Conservation (phyloP, 768 basidiomycete genomes). For the Hirschioporus abietinus region DNA sequence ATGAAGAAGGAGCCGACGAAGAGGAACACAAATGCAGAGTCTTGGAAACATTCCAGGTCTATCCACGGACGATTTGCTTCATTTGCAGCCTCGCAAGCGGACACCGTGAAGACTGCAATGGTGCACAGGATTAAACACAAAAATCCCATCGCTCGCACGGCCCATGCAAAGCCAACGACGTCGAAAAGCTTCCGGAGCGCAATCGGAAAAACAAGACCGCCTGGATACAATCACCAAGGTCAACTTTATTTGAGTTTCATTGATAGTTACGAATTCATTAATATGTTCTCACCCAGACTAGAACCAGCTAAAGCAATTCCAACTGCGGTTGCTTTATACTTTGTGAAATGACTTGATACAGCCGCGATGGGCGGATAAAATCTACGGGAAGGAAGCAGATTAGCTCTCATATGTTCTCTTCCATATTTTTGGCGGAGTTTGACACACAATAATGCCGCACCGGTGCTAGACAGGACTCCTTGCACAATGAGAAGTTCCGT, state of each 20-base stretch:
- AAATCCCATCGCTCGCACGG: slow-evolving; percentile 52
- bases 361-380: slow-evolving; percentile 68
- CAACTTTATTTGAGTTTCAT: not conserved
- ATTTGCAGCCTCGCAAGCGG: slow-evolving; percentile 22
- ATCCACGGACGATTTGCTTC: slow-evolving; percentile 14
- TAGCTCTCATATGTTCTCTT: not conserved
- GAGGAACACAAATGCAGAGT: slow-evolving; percentile 48
- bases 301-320: slow-evolving; percentile 72
- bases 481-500: slow-evolving; percentile 61
- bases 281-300: slow-evolving; percentile 44
- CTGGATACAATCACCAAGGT: slow-evolving; percentile 25
- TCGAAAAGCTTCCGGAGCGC: slow-evolving; percentile 54
- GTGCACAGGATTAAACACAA: slow-evolving; percentile 43
- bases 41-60: slow-evolving; percentile 32
- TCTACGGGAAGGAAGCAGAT: slow-evolving; percentile 24
- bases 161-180: slow-evolving; percentile 55
- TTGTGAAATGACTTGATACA: slow-evolving; percentile 59
- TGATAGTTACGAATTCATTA: not conserved
- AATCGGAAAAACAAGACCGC: slow-evolving; percentile 67
- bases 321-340: slow-evolving; percentile 64
- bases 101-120: slow-evolving; percentile 43
- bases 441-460: not conserved
- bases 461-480: slow-evolving; percentile 53
- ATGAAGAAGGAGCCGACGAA: slow-evolving; percentile 51
- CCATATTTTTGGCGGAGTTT: not conserved